Percentiles rank a stretch among this genome's conserved stretches.
phyloP scores from a whole-genome alignment of 1,139 yeast species.

The Yarrowia galli region DNA sequence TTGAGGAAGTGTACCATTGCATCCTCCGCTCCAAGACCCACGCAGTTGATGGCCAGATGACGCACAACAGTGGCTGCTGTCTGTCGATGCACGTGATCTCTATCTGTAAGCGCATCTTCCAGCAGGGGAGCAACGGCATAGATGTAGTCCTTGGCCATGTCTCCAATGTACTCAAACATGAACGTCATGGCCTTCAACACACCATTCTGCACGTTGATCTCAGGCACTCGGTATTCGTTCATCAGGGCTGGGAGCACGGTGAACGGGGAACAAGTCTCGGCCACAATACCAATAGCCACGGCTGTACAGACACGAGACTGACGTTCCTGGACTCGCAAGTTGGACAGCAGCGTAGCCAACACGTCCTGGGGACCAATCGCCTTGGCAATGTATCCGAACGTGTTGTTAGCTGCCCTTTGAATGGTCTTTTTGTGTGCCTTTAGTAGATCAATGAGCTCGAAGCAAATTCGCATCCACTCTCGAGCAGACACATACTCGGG shows the following conservation, averaged over 20 bases:
- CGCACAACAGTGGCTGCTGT: slow-evolving; percentile 90
- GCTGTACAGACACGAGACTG: slow-evolving; percentile 97
- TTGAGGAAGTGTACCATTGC: slow-evolving; percentile 78
- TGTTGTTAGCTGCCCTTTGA: slow-evolving; percentile 83
- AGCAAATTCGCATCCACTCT: slow-evolving; percentile 98
- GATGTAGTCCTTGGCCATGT: slow-evolving; percentile 80
- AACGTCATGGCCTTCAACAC: slow-evolving; percentile 91
- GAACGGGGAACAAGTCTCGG: slow-evolving; percentile 91
- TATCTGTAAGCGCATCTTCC: slow-evolving; percentile 89
- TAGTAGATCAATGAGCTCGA: slow-evolving; percentile 86
- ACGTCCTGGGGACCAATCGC: slow-evolving; percentile 98
- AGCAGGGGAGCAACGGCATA: slow-evolving; percentile 81
- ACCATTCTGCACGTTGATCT: slow-evolving; percentile 94
- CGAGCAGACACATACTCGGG: slow-evolving; percentile 87
- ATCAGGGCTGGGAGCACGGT: slow-evolving; percentile 95
- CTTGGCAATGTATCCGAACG: slow-evolving; percentile 89
- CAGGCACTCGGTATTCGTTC: slow-evolving; percentile 95
- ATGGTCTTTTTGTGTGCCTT: slow-evolving; percentile 83
- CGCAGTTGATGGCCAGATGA: slow-evolving; percentile 81
- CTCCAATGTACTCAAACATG: slow-evolving; percentile 90
- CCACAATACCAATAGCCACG: slow-evolving; percentile 97
- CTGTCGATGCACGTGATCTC: slow-evolving; percentile 93
- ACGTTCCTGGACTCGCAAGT: slow-evolving; percentile 91
- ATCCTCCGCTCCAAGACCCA: slow-evolving; percentile 77
- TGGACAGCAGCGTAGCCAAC: slow-evolving; percentile 80